phyloP scores from a whole-genome alignment of 2,329 filamentous ascomycete species.

The Trichoderma pleuroti region DNA sequence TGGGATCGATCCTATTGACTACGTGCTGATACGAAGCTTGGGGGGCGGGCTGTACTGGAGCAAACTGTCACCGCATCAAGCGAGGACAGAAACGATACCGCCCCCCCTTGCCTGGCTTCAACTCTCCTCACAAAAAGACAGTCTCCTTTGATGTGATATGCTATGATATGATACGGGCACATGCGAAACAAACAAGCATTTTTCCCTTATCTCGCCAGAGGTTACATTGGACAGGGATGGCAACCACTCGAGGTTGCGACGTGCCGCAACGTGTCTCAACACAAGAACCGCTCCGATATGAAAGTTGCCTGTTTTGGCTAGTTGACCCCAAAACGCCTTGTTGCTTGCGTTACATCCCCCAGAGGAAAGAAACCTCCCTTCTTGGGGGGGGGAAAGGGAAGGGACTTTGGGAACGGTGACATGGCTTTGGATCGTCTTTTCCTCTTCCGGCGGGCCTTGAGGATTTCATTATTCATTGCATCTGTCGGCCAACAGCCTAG shows the following conservation, averaged over 20 bases:
- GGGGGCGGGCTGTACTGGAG: neutral
- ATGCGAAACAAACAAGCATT: constrained; percentile 10
- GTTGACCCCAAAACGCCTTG: neutral
- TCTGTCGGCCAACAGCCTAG: neutral
- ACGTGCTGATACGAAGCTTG: neutral
- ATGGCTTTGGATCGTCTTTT: neutral
- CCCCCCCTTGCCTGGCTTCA: neutral
- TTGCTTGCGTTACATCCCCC: neutral
- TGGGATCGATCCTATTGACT: neutral
- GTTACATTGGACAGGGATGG: constrained; percentile 10
- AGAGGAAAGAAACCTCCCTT: neutral
- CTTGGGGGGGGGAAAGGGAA: neutral
- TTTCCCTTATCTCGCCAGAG: neutral
- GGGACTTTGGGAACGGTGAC: neutral
- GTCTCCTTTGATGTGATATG: neutral
- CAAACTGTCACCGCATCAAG: neutral
- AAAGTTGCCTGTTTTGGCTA: neutral
- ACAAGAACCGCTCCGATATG: neutral
- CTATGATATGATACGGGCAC: neutral
- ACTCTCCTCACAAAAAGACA: neutral
- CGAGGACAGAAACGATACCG: neutral
- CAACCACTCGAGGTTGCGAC: neutral
- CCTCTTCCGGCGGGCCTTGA: neutral
- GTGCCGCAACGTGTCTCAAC: constrained; percentile 11
- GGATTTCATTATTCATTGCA: neutral